Evolutionary conservation across 108 stramenopile genomes (phyloP).

Genomic region (Skeletonema potamos): DNA sequence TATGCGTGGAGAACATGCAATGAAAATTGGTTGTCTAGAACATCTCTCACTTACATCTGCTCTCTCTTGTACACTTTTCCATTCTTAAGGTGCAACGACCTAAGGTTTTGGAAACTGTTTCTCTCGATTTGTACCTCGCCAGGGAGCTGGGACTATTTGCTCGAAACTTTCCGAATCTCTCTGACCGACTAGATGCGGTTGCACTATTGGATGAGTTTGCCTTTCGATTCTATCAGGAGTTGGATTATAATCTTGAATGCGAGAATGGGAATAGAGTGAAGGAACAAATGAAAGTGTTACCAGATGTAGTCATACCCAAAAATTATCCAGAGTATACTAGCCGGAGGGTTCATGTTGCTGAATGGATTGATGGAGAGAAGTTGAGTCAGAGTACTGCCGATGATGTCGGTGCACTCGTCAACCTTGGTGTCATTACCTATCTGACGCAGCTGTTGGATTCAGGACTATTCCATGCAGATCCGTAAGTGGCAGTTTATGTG

Average conservation of each 20-base stretch:
- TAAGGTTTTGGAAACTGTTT: constrained; percentile 92
- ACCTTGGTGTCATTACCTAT: constrained; percentile 94
- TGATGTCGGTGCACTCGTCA: constrained; percentile 92
- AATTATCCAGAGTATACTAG: constrained; percentile 89
- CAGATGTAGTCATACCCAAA: constrained; percentile 84
- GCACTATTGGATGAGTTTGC: constrained; percentile 95
- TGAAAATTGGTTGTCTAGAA: too few species aligned
- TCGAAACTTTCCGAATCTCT: constrained; percentile 73
- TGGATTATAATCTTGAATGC: constrained; percentile 94
- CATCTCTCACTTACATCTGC: background rate
- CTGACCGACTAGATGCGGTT: constrained; percentile 83
- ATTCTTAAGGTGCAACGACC: constrained; percentile 55
- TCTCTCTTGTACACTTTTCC: background rate
- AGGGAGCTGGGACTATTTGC: constrained; percentile 78
- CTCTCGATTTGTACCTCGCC: constrained; percentile 87
- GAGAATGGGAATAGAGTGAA: constrained; percentile 81
- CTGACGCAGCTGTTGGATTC: constrained; percentile 88
- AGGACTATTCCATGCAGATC: constrained; percentile 90
- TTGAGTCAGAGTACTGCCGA: constrained; percentile 85
- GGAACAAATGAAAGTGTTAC: constrained; percentile 87
- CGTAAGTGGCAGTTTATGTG: constrained; percentile 10
- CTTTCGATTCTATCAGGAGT: constrained; percentile 88
- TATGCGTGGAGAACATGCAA: too few species aligned
- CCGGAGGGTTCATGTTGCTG: constrained; percentile 90
- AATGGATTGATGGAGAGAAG: constrained; percentile 98